Percentiles rank a stretch among this genome's conserved stretches.
These are phyloP conservation scores for Nicotiana tomentosiformis DNA, from an alignment of 257 asterid species.

Conservation along the genomic window DNA sequence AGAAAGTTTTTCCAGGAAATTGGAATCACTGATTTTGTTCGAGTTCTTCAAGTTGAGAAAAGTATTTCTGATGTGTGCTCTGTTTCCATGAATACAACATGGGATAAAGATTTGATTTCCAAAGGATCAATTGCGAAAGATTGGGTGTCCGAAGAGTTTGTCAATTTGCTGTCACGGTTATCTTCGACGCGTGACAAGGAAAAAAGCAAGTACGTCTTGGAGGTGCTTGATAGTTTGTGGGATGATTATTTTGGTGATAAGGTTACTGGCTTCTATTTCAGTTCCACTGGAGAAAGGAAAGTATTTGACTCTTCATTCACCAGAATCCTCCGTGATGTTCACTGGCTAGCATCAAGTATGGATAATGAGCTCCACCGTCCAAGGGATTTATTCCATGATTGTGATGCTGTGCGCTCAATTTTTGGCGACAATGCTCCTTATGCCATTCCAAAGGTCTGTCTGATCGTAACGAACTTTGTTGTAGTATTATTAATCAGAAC, in stretches of 20 bases:
- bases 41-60: conserved; percentile 55
- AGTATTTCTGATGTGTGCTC: conserved; percentile 35
- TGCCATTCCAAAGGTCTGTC: conserved; percentile 72
- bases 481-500: not conserved
- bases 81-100: conserved; percentile 27
- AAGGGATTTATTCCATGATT: conserved; percentile 73
- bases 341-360: conserved; percentile 62
- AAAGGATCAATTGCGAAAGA: conserved; percentile 33
- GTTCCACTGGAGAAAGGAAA: conserved; percentile 43
- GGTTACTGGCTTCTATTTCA: conserved; percentile 39
- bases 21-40: conserved; percentile 84
- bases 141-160: conserved; percentile 84
- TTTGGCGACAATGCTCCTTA: conserved; percentile 75
- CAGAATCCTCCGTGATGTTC: conserved; percentile 45
- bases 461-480: not conserved
- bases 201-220: conserved; percentile 64
- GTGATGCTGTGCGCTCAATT: conserved; percentile 61
- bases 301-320: conserved; percentile 51
- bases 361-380: conserved; percentile 55
- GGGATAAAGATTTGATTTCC: conserved; percentile 28
- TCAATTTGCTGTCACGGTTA: conserved; percentile 42
- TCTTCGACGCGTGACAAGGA: conserved; percentile 44
- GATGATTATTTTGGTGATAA: conserved; percentile 65
- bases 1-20: conserved; percentile 68
- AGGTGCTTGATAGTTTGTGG: conserved; percentile 84